A percentile compares a stretch with the other conserved stretches of the same genome.
These are phyloP conservation scores for Cerioporus squamosus DNA, from an alignment of 1,284 basidiomycete species.

Conservation along the genomic window DNA sequence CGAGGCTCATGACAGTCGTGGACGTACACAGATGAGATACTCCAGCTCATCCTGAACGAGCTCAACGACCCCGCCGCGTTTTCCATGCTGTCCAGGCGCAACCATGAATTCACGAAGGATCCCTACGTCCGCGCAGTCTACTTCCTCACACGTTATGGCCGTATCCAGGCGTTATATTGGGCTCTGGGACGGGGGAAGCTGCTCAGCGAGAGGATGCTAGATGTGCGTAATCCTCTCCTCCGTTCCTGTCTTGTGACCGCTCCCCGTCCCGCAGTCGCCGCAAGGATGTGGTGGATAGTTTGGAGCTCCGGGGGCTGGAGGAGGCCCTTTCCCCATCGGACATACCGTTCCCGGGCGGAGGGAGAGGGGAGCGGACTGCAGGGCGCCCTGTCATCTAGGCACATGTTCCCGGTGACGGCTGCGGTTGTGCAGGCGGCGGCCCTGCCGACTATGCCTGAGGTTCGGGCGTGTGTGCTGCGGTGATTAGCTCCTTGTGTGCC, in stretches of 20 bases:
- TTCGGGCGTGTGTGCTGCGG: background rate
- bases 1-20: background rate
- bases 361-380: slow-evolving; percentile 1
- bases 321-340: slow-evolving; percentile 9
- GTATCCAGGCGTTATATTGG: slow-evolving; percentile 69
- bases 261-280: slow-evolving; percentile 6
- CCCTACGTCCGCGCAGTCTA: slow-evolving; percentile 76
- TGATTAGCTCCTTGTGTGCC: background rate
- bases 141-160: slow-evolving; percentile 73
- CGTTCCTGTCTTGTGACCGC: slow-evolving; percentile 20
- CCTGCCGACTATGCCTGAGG: no score
- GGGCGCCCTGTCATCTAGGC: slow-evolving; percentile 9
- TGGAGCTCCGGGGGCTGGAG: slow-evolving; percentile 3
- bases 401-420: background rate
- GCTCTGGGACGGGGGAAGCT: slow-evolving; percentile 71
- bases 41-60: slow-evolving; percentile 74
- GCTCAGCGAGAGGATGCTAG: slow-evolving; percentile 65
- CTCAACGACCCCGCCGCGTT: slow-evolving; percentile 65
- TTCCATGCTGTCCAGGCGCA: slow-evolving; percentile 58
- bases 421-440: background rate
- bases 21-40: slow-evolving; percentile 59
- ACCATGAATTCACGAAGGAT: slow-evolving; percentile 66
- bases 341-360: slow-evolving; percentile 5
- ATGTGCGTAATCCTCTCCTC: slow-evolving; percentile 53
- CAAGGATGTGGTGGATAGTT: background rate